Percentiles rank a stretch among this genome's conserved stretches.
phyloP scores from a whole-genome alignment of 2,329 filamentous ascomycete species.

The Nigrospora osmanthi region DNA sequence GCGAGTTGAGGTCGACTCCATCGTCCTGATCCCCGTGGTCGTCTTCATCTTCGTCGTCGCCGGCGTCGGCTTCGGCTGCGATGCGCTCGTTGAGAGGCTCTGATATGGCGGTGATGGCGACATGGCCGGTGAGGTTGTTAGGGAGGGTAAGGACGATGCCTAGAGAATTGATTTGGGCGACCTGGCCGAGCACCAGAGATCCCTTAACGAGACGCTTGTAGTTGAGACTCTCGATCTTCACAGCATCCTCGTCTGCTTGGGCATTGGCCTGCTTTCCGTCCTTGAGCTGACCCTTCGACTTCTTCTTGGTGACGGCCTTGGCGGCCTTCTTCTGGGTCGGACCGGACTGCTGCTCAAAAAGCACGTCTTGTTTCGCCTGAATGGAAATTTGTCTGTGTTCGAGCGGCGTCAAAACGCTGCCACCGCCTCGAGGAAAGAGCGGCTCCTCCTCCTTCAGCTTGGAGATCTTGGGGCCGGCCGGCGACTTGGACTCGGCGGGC shows the following conservation, averaged over 20 bases:
- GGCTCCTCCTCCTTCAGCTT: slow-evolving; percentile 70
- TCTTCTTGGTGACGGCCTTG: slow-evolving; percentile 45
- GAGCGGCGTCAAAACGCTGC: slow-evolving; percentile 80
- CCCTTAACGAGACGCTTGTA: slow-evolving; percentile 86
- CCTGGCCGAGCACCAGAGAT: slow-evolving; percentile 79
- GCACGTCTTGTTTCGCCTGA: slow-evolving; percentile 83
- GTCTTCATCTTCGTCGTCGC: slow-evolving; percentile 43
- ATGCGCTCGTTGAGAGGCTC: slow-evolving; percentile 69
- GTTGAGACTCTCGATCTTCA: slow-evolving; percentile 80
- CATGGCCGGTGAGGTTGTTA: slow-evolving; percentile 86
- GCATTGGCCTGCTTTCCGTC: slow-evolving; percentile 43
- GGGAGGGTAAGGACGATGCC: slow-evolving; percentile 78
- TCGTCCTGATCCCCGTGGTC: slow-evolving; percentile 44
- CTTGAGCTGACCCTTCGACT: slow-evolving; percentile 42
- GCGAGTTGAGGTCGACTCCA: slow-evolving; percentile 62
- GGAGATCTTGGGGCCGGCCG: slow-evolving; percentile 29
- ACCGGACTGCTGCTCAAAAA: slow-evolving; percentile 72
- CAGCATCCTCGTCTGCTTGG: slow-evolving; percentile 43
- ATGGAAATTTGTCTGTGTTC: slow-evolving; percentile 96
- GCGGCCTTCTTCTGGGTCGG: slow-evolving; percentile 36
- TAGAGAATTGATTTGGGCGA: slow-evolving; percentile 71
- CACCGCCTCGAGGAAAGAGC: slow-evolving; percentile 87
- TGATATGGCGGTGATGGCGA: slow-evolving; percentile 88
- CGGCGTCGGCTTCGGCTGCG: slow-evolving; percentile 54
- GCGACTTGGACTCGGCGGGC: slow-evolving; percentile 13